Base-by-base conservation (phyloP, 805 yeast species). In the Kodamaea neixiangensis region DNA sequence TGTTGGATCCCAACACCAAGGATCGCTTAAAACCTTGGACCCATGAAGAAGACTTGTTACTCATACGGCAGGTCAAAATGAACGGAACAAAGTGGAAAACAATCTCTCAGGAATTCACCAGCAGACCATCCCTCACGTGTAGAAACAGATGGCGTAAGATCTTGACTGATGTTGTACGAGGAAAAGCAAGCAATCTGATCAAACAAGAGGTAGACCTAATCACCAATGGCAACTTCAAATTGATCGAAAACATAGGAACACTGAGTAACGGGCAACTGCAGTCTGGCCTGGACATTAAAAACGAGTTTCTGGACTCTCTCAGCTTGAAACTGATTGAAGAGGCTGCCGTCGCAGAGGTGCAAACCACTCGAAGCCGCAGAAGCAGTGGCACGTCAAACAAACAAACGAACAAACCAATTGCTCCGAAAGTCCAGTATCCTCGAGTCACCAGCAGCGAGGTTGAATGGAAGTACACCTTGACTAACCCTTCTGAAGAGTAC, bases 111-210 rank as follows among this genome's bases (percentile, higher is more conserved):
- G 85, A 82, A 44, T 81, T 92, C 76, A 77, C 80, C 38, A 86
- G 92, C 42, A 73, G 98, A 50, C 96, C 97, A 4, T 85, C 94
- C 54, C 77, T 92, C 51, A 89, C 96, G 0, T 91, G 97, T 65
- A 75, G 98, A 54, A 92, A 92, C 68, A 77, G 97, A 54, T 92
- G 97, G 97, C 79, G 97, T 58, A 90, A 88, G 61, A 80, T 89
- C 31, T 86, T 87, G 51, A 86, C 92, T 1, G 83, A 82, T 56
- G 89, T 87, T 37, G 89, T 83, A 3, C 69, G 88, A 63, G 85
- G 85, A 29, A 78, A 79, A 56, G 90, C 92, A 0, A 65, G 74
- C 39, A 74, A 76, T 5, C 73, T 71, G 20, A 80, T 87, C 42
- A 77, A 76, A 58, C 67, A 68, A 49, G 89, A 87, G 47, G 87